These are phyloP conservation scores for Zasmidium angulare DNA, from an alignment of 2,329 filamentous ascomycete species.

Conservation along the genomic window DNA sequence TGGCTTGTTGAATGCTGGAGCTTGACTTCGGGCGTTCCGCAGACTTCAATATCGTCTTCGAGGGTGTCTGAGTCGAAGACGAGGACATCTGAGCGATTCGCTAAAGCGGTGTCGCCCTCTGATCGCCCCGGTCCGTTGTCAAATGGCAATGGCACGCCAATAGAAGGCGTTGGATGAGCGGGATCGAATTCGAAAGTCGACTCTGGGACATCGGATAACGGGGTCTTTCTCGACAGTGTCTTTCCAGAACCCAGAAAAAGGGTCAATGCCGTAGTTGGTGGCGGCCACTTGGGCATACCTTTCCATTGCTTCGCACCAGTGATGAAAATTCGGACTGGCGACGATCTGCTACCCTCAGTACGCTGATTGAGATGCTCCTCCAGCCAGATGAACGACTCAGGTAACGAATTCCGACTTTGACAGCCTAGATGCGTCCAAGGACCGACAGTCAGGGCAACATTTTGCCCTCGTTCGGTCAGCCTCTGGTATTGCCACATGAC, in stretches of 20 bases:
- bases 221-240: neutral
- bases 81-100: neutral
- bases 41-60: neutral
- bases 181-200: neutral
- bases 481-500: neutral
- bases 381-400: neutral
- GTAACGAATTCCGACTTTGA: neutral
- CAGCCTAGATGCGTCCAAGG: neutral
- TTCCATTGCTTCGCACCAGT: neutral
- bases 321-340: neutral
- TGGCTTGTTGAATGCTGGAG: neutral
- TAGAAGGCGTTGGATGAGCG: neutral
- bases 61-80: neutral
- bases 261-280: neutral
- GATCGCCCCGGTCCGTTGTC: neutral
- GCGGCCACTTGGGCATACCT: neutral
- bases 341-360: neutral
- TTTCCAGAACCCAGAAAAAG: neutral
- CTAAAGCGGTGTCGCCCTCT: neutral
- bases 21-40: neutral
- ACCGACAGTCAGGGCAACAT: neutral
- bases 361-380: neutral
- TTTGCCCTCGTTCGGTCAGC: neutral
- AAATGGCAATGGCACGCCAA: neutral
- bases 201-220: neutral